Percentiles rank a stretch among this genome's conserved stretches.
Evolutionary conservation across 176 grass and related monocot species (phyloP).

Genomic region (Poa annua): DNA sequence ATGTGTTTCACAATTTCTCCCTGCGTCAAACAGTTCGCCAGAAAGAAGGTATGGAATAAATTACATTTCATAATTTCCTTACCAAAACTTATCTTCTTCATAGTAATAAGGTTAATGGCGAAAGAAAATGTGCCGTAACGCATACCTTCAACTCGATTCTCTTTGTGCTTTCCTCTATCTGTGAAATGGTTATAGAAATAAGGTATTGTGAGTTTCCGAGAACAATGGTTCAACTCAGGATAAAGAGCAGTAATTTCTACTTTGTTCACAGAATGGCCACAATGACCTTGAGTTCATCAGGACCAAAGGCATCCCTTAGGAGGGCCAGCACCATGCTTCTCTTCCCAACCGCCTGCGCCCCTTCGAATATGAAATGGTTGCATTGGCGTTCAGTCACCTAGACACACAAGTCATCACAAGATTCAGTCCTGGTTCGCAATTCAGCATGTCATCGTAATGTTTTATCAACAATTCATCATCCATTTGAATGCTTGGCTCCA

Average conservation of each 20-base stretch:
- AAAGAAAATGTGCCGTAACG: not conserved
- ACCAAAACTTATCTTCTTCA: not conserved
- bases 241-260: not conserved
- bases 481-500: not conserved
- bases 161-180: conserved; percentile 50
- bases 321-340: conserved; percentile 65
- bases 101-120: not conserved
- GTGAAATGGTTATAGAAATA: conserved; percentile 16
- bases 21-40: conserved; percentile 31
- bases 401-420: conserved; percentile 32
- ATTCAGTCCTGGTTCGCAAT: not conserved
- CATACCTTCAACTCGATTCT: conserved; percentile 72
- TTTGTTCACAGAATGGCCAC: not conserved
- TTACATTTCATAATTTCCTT: not conserved
- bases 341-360: conserved; percentile 53
- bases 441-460: not conserved
- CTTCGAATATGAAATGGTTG: conserved; percentile 69
- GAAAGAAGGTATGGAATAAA: not conserved
- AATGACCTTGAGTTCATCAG: conserved; percentile 45
- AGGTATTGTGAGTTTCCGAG: not conserved
- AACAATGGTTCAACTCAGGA: not conserved
- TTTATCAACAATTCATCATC: not conserved
- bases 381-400: conserved; percentile 34
- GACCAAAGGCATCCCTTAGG: conserved; percentile 58
- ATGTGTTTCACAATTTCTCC: conserved; percentile 64